Percentiles rank a stretch among this genome's conserved stretches.
phyloP scores from a whole-genome alignment of 2,329 filamentous ascomycete species.

The Ceratocystiopsis sp. region DNA sequence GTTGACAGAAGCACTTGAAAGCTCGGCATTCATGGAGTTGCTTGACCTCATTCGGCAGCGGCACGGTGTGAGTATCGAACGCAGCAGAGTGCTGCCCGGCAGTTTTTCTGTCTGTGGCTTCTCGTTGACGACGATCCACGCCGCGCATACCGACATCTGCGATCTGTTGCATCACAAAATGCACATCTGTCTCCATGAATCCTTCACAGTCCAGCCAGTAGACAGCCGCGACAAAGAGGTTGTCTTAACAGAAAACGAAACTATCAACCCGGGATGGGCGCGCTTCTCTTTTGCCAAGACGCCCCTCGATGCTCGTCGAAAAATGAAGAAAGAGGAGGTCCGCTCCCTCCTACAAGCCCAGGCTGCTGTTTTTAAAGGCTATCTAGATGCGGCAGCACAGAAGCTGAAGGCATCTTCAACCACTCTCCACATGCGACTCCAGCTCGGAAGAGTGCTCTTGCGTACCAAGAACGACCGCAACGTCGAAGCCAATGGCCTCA shows the following conservation, averaged over 20 bases:
- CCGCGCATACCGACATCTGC: background rate
- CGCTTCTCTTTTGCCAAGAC: background rate
- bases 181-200: too few species aligned
- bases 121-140: background rate
- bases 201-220: background rate
- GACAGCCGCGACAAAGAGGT: background rate
- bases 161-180: background rate
- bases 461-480: background rate
- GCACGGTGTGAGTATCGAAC: background rate
- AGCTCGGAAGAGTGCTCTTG: slow-evolving; percentile 1
- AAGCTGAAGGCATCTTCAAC: too few species aligned
- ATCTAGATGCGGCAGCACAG: too few species aligned
- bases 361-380: background rate
- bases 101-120: background rate
- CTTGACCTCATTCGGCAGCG: slow-evolving; percentile 1
- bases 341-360: background rate
- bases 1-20: background rate
- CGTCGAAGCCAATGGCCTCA: background rate
- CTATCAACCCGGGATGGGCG: background rate
- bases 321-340: too few species aligned
- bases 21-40: background rate
- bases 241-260: background rate
- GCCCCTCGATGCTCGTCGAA: too few species aligned
- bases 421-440: background rate
- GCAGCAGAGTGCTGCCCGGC: slow-evolving; percentile 18